Evolutionary conservation across 768 basidiomycete species (phyloP), one percentile per base, ranked within the genome.

Genomic region (Hygrophoropsis aurantiaca): DNA sequence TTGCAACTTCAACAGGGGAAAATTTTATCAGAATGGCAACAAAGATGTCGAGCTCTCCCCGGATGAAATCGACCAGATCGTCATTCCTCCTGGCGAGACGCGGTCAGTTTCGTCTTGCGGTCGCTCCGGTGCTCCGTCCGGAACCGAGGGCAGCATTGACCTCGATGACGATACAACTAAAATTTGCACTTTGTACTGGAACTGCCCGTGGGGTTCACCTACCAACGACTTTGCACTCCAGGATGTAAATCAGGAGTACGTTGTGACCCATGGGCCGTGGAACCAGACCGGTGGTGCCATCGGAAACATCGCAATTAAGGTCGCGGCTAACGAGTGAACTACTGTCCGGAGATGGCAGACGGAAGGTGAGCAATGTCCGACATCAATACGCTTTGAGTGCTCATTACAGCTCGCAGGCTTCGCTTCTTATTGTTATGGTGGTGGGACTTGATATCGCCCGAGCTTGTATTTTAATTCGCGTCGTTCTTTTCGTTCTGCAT

Each of bases 171-270:
- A 35, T 11, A 32, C 26, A 20, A 42, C 38, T 23, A 36, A 42
- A 23, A 48, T 52, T 11, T 45, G 53, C 16, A 11, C 11, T 13
- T 44, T 55, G 40, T 45, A 48, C 37, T 55, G 50, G 50, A 36
- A 42, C 37, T 47, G 39, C 35, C 50, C 53, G 4, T 53, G 47
- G 47, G 42, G 47, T 26, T 55, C 35, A 41, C 18, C 34, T 25
- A 18, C 20, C 26, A 46, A 35, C 20, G 18, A 13, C 26, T 53
- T 40, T 24, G 24, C 11, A 5, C 5, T 19, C 24, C 19, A 40
- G 19, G 19, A 19, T 40, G 16, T 40, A 13, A 53, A 53, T 34
- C 5, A 13, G 10, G 38, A 13, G 19, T 40, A 40, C 18, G 20
- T 19, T 19, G 38, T 40, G 19, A 40, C 38, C 24, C 11, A 20